Percentiles rank a stretch among this genome's conserved stretches.
Conservation (phyloP, 345 rosid species). For the Trapa bicornis region DNA sequence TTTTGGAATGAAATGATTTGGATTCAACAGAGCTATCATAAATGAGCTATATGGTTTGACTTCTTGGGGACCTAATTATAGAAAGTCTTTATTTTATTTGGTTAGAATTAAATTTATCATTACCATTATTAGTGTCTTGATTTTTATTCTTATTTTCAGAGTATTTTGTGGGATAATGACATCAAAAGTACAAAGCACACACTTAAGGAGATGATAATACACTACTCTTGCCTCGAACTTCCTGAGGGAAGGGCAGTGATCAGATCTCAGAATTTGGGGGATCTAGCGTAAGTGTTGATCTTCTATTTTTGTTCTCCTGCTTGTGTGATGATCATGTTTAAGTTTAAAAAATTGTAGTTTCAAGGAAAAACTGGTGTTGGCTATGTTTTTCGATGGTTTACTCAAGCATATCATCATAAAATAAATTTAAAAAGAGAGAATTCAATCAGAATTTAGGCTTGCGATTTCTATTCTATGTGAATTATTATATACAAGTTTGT, state of each 20-base stretch:
- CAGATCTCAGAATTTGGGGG: slow-evolving; percentile 67
- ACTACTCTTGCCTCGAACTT: slow-evolving; percentile 69
- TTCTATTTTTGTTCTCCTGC: not conserved
- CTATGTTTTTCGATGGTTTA: not conserved
- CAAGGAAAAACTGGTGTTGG: not conserved
- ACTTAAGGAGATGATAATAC: slow-evolving; percentile 64
- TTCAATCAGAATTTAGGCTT: not conserved
- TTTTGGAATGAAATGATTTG: not conserved
- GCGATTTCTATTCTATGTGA: not conserved
- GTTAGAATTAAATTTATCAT: not conserved
- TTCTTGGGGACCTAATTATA: not conserved
- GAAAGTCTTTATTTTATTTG: not conserved
- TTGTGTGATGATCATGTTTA: not conserved
- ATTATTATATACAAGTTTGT: no score
- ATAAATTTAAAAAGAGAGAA: not conserved
- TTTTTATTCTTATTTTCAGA: slow-evolving; percentile 31
- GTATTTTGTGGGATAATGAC: slow-evolving; percentile 84
- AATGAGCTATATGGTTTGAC: not conserved
- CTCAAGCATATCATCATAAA: not conserved
- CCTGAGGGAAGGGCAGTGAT: slow-evolving; percentile 67
- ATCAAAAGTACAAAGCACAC: slow-evolving; percentile 82
- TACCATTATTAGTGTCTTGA: slow-evolving; percentile 4
- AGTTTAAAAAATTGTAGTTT: not conserved
- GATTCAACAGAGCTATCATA: not conserved
- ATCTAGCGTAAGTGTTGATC: slow-evolving; percentile 52